Evolutionary conservation across 176 grass and related monocot species (phyloP).

Genomic region (Tillandsia leiboldiana): DNA sequence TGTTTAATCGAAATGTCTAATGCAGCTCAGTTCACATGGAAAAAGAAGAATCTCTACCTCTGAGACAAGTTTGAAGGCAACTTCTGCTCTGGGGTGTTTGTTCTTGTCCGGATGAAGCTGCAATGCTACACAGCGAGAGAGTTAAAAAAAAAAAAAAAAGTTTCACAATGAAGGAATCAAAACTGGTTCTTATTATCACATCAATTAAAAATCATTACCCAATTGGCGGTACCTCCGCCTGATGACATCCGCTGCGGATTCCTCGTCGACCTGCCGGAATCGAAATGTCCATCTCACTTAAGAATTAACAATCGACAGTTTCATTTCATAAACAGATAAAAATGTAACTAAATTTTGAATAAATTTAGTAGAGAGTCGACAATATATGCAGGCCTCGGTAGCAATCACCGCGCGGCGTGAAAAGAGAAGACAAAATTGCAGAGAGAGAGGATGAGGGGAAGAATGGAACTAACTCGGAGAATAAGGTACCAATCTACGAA

Average conservation of each 20-base stretch:
- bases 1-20: neutral
- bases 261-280: constrained; percentile 40
- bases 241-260: constrained; percentile 44
- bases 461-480: constrained; percentile 47
- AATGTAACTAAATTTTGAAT: neutral
- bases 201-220: constrained; percentile 28
- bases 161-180: neutral
- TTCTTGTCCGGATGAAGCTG: constrained; percentile 98
- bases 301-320: neutral
- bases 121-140: constrained; percentile 39
- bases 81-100: constrained; percentile 73
- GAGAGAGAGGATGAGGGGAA: neutral
- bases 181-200: neutral
- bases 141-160: neutral
- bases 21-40: neutral
- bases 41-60: constrained; percentile 38
- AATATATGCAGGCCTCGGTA: too few relatives aligned
- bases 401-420: too few relatives aligned
- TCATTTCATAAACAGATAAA: neutral
- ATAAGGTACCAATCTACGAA: constrained; percentile 97
- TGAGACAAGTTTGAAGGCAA: constrained; percentile 87
- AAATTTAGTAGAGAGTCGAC: neutral
- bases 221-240: constrained; percentile 57
- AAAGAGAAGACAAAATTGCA: neutral
- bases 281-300: neutral